Evolutionary conservation across 2,329 filamentous ascomycete genomes (phyloP), one percentile per base, ranked within the genome.

Genomic region (Remersonia thermophila): DNA sequence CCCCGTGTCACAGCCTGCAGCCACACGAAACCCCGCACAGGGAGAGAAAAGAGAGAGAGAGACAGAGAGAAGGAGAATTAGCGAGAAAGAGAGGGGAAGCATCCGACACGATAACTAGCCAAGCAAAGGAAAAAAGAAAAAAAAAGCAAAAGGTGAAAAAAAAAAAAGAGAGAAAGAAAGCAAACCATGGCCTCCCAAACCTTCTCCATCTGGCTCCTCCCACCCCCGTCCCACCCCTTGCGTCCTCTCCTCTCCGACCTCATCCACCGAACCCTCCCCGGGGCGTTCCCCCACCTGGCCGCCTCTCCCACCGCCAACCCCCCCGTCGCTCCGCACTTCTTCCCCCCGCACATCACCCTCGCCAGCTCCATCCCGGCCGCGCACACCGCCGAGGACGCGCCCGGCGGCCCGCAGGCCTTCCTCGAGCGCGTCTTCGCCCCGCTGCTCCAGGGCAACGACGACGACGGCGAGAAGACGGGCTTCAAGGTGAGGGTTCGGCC

Each of bases 121-220:
- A n/a, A n/a, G n/a, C n/a, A n/a, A n/a, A n/a, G n/a, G n/a, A n/a
- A n/a, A n/a, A n/a, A n/a, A n/a, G n/a, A n/a, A n/a, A n/a, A 27
- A 27, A 27, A 27, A 27, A 27, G 12, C 25, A 12, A 7, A 7
- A 27, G 25, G 25, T 7, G 25, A 27, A 27, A 27, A 27, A 27
- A 8, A 27, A 27, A 27, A 27, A 27, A 27, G 12, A 27, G 25
- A 27, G 12, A 27, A 27, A 27, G 25, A 27, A 27, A 27, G 12
- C 7, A 7, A 23, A 23, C 20, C 20, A 23, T 23, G 20, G 5
- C 20, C 20, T 23, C 20, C 5, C 20, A 23, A 23, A 23, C 20
- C 38, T 54, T 51, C 6, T 55, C 53, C 5, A 50, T 56, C 31
- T 56, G 54, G 54, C 50, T 56, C 11, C 41, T 54, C 15, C 54